These are phyloP conservation scores for Trichocladium antarcticum DNA, from an alignment of 495 filamentous ascomycete genomes.

Conservation along the genomic window DNA sequence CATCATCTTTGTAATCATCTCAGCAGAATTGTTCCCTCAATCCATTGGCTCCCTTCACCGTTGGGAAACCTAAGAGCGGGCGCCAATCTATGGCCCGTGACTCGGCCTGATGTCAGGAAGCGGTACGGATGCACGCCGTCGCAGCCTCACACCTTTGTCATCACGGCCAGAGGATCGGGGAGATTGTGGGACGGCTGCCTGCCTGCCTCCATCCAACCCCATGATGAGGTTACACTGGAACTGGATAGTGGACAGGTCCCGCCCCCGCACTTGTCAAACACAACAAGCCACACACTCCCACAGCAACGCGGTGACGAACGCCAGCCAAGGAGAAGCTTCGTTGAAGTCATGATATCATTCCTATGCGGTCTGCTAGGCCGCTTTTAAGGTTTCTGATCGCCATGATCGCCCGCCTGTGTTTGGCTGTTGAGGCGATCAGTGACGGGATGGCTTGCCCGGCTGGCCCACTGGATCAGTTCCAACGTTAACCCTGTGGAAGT, in stretches of 20 bases:
- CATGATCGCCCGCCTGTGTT: constrained; percentile 1
- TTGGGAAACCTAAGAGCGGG: too few relatives aligned
- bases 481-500: too few relatives aligned
- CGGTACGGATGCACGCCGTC: too few relatives aligned
- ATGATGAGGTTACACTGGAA: constrained; percentile 14
- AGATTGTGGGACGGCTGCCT: too few relatives aligned
- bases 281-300: constrained; percentile 5
- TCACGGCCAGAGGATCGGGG: too few relatives aligned
- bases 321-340: too few relatives aligned
- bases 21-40: too few relatives aligned
- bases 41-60: too few relatives aligned
- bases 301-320: too few relatives aligned
- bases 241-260: constrained; percentile 2
- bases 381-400: constrained; percentile 1
- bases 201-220: too few relatives aligned
- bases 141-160: background rate
- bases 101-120: background rate
- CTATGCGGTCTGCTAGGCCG: background rate
- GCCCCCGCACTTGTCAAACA: background rate
- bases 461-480: background rate
- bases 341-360: background rate
- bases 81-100: too few relatives aligned
- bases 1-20: too few relatives aligned
- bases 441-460: background rate
- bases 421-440: background rate